A percentile compares a stretch with the other conserved stretches of the same genome.
Evolutionary conservation across 2,329 filamentous ascomycete species (phyloP).

Genomic region (Ophiocordyceps camponoti-saundersi): DNA sequence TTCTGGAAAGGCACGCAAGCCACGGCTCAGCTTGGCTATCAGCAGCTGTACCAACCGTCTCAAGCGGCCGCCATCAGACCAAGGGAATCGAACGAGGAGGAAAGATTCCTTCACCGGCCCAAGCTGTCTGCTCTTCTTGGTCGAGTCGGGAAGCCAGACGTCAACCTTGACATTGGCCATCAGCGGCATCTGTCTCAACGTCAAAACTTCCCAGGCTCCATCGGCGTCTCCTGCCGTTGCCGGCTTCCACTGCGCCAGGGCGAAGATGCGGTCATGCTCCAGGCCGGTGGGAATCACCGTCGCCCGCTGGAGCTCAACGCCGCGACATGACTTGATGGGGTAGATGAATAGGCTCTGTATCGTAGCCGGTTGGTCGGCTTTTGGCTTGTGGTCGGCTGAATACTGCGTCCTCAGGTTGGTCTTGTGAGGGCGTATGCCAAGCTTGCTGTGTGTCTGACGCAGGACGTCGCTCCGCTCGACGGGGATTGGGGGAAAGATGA

Average conservation of each 20-base stretch:
- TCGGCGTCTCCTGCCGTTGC: neutral
- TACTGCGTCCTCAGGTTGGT: conserved; percentile 18
- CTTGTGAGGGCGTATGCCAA: conserved; percentile 22
- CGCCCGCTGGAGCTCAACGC: conserved; percentile 52
- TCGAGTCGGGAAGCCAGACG: conserved; percentile 51
- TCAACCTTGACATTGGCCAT: conserved; percentile 54
- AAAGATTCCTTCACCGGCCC: conserved; percentile 38
- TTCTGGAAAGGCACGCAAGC: conserved; percentile 34
- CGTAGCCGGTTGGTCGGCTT: conserved; percentile 6
- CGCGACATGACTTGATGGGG: conserved; percentile 67
- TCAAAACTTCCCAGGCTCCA: conserved; percentile 51
- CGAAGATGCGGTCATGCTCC: conserved; percentile 68
- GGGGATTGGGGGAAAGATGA: conserved; percentile 36
- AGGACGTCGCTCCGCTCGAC: conserved; percentile 35
- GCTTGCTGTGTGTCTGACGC: conserved; percentile 32
- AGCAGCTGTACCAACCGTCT: conserved; percentile 25
- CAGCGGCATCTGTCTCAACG: conserved; percentile 49
- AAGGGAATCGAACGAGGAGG: conserved; percentile 51
- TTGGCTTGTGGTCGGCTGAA: conserved; percentile 6
- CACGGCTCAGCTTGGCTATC: conserved; percentile 32
- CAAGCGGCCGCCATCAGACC: conserved; percentile 31
- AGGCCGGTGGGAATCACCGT: conserved; percentile 53
- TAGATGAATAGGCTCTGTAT: conserved; percentile 59
- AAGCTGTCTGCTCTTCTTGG: conserved; percentile 31
- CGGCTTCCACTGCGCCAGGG: conserved; percentile 46